Conservation (phyloP, 495 filamentous ascomycete species). For the Hyaloscypha variabilis region DNA sequence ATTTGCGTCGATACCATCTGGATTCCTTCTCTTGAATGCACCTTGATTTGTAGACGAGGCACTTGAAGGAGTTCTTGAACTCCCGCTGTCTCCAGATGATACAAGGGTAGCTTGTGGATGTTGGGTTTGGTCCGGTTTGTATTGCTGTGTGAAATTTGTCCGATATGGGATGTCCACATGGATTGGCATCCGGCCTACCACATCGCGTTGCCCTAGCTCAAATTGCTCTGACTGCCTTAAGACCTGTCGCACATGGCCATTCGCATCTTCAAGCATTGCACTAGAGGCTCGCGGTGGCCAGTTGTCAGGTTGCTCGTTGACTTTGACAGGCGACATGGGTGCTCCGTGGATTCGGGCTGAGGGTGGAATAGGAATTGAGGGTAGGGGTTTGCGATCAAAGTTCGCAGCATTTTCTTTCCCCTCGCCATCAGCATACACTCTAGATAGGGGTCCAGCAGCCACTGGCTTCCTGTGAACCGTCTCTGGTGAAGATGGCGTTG, state of each 20-base stretch:
- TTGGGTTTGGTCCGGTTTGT: constrained; percentile 36
- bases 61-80: constrained; percentile 30
- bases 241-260: constrained; percentile 34
- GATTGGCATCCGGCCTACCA: constrained; percentile 23
- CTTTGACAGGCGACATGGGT: constrained; percentile 45
- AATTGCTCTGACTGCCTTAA: constrained; percentile 20
- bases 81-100: constrained; percentile 46
- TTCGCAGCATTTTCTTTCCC: constrained; percentile 30
- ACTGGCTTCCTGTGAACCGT: constrained; percentile 11
- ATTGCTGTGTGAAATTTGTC: constrained; percentile 38
- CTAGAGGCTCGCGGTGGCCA: constrained; percentile 38
- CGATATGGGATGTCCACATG: constrained; percentile 37
- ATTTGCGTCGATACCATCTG: constrained; percentile 24
- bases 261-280: constrained; percentile 37
- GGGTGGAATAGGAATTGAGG: constrained; percentile 27
- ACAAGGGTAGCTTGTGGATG: constrained; percentile 45
- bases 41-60: constrained; percentile 12
- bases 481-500: constrained; percentile 24
- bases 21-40: constrained; percentile 4
- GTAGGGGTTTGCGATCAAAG: constrained; percentile 31
- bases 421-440: constrained; percentile 25
- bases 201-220: constrained; percentile 1
- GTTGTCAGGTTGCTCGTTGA: constrained; percentile 38
- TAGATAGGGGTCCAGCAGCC: constrained; percentile 21
- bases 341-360: constrained; percentile 37